These are phyloP conservation scores for Gaultheria prostrata DNA, from an alignment of 148 eudicot species.

Conservation along the genomic window DNA sequence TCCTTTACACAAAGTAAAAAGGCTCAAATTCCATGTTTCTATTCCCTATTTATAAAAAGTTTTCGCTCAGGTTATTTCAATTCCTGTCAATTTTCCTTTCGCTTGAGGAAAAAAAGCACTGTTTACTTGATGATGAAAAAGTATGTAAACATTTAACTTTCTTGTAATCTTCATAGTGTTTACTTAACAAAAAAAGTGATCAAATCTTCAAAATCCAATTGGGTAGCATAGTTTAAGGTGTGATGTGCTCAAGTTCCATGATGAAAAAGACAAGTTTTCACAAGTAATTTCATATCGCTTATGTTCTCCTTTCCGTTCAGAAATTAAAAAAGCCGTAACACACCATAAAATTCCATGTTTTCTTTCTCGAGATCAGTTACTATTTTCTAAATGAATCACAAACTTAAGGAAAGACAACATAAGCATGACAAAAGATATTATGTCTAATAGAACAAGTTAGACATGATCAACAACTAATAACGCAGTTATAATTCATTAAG, in stretches of 20 bases:
- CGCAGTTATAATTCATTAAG: neutral
- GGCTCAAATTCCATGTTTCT: neutral
- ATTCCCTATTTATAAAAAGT: neutral
- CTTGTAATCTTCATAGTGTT: too few species aligned
- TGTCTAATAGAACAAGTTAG: neutral
- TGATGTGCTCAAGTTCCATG: too few species aligned
- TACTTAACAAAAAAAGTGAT: too few species aligned
- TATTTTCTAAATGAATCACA: neutral
- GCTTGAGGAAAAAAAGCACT: neutral
- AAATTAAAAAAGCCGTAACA: neutral
- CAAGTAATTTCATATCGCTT: neutral
- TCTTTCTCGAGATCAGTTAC: neutral
- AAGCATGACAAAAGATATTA: neutral
- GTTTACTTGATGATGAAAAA: too few species aligned
- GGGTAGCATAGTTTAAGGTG: too few species aligned
- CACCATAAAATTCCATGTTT: neutral
- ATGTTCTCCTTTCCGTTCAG: neutral
- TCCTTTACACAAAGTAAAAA: too few species aligned
- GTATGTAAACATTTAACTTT: too few species aligned
- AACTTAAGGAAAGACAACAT: neutral
- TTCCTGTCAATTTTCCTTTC: neutral
- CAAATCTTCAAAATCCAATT: too few species aligned
- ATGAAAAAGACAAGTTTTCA: too few species aligned
- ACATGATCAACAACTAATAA: neutral
- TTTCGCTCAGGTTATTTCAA: neutral